Percentiles rank a stretch among this genome's conserved stretches.
Conservation (phyloP, 2,329 filamentous ascomycete species). For the Arachnomyces sp. region DNA sequence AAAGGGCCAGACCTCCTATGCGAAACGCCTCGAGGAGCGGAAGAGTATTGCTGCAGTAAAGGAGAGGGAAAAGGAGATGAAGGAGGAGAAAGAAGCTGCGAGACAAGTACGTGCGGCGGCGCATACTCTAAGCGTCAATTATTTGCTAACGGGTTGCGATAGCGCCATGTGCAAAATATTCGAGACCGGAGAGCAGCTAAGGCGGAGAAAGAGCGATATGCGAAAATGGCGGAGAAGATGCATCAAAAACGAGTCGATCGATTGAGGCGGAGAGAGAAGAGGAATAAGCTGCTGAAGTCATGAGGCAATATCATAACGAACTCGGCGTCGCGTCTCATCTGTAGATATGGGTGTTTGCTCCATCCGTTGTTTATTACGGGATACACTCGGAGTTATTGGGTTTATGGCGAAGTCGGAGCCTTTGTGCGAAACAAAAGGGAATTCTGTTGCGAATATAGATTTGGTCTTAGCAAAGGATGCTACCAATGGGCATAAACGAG, state of each 20-base stretch:
- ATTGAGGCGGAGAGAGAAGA: slow-evolving; percentile 90
- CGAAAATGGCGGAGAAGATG: slow-evolving; percentile 96
- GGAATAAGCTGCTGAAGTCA: slow-evolving; percentile 50
- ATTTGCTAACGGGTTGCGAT: slow-evolving; percentile 10
- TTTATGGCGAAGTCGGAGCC: too few relatives aligned
- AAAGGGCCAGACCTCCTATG: slow-evolving; percentile 68
- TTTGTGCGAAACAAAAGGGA: too few relatives aligned
- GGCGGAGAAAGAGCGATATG: slow-evolving; percentile 86
- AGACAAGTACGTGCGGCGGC: slow-evolving; percentile 56
- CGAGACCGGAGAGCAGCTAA: slow-evolving; percentile 80
- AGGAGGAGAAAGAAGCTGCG: slow-evolving; percentile 87
- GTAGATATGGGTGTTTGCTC: neutral
- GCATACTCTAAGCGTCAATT: neutral
- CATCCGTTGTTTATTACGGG: too few relatives aligned
- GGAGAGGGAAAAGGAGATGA: slow-evolving; percentile 90
- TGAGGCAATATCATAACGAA: slow-evolving; percentile 15
- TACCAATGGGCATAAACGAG: too few relatives aligned
- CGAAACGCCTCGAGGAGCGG: slow-evolving; percentile 63
- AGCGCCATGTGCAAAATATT: slow-evolving; percentile 70
- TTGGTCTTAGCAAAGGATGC: too few relatives aligned
- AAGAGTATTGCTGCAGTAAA: slow-evolving; percentile 68
- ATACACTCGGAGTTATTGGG: too few relatives aligned
- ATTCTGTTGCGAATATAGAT: too few relatives aligned
- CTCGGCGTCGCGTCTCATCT: neutral
- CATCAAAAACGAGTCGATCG: slow-evolving; percentile 90